Base-by-base conservation (phyloP, 495 filamentous ascomycete genomes). In the Aspergillus taichungensis region DNA sequence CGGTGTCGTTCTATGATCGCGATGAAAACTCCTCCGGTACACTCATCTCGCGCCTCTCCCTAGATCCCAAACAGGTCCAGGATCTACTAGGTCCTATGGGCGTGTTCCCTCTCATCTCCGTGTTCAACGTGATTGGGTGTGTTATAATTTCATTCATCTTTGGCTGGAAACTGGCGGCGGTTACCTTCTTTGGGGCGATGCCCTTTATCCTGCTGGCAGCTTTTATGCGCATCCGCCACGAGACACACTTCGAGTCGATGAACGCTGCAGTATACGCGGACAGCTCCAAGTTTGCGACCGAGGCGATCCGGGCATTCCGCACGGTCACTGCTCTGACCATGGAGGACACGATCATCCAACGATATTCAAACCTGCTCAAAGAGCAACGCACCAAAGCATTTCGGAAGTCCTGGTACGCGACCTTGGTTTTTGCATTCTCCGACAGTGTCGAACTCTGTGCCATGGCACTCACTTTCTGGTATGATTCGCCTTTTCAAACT, bases 121-220 rank as follows among this genome's bases (percentile, higher is more conserved):
- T 74, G 24, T 66, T 79, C 44, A 77, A 63, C 32, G 68, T 75
- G 45, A 67, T 82, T 30, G 70, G 72, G 1, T 74, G 76, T 7
- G 67, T 80, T 42, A 61, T 72, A 9, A 57, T 82, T 24, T 68
- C 78, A 0, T 76, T 82, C 46, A 58, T 75, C 11, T 66, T 79
- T 40, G 80, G 78, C 5, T 83, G 80, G 79, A 82, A 82, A 49
- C 69, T 84, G 3, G 71, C 69, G 1, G 60, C 80, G 0, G 72
- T 83, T 10, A 68, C 80, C 7, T 63, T 77, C 30, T 69, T 82
- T 13, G 71, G 70, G 5, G 66, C 67, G 3, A 56, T 82, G 24
- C 79, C 80, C 10, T 59, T 75, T 12, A 59, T 82, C 36, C 61
- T 83, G 14, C 55, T 71, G 3, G 66, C 77, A 6, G 76, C 75